These are phyloP conservation scores for Tricharina praecox DNA, from an alignment of 495 filamentous ascomycete species.

Conservation along the genomic window DNA sequence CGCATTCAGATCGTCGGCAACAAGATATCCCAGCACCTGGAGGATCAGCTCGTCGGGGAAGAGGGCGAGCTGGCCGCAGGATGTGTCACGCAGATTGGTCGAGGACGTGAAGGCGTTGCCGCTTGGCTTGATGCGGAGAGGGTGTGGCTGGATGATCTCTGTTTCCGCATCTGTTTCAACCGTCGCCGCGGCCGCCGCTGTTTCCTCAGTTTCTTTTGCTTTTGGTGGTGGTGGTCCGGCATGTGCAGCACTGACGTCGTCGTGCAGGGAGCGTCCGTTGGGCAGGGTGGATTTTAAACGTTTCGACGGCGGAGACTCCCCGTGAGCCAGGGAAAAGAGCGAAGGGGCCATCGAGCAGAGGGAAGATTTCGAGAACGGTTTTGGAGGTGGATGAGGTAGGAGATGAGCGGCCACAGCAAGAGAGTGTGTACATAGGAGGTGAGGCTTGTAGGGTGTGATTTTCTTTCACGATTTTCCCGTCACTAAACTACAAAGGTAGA, in stretches of 20 bases:
- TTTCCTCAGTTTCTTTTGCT: no score
- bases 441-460: no score
- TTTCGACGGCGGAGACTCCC: constrained; percentile 1
- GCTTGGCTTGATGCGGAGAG: constrained; percentile 67
- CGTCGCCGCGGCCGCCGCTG: no score
- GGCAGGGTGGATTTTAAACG: constrained; percentile 1
- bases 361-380: no score
- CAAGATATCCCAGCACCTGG: constrained; percentile 57
- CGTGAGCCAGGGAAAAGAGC: neutral
- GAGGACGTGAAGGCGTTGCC: constrained; percentile 64
- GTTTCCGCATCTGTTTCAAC: no score
- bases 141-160: constrained; percentile 59
- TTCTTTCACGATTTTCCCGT: no score
- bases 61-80: constrained; percentile 42
- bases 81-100: constrained; percentile 45
- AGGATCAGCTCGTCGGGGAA: constrained; percentile 73
- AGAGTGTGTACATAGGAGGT: no score
- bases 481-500: no score
- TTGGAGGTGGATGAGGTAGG: no score
- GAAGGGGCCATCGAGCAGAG: neutral
- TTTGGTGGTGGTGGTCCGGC: no score
- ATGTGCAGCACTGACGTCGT: constrained; percentile 3
- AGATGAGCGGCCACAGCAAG: no score
- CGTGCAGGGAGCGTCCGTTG: no score
- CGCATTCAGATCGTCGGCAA: constrained; percentile 41